phyloP scores from a whole-genome alignment of 768 basidiomycete species.

The Termitomyces sp. region DNA sequence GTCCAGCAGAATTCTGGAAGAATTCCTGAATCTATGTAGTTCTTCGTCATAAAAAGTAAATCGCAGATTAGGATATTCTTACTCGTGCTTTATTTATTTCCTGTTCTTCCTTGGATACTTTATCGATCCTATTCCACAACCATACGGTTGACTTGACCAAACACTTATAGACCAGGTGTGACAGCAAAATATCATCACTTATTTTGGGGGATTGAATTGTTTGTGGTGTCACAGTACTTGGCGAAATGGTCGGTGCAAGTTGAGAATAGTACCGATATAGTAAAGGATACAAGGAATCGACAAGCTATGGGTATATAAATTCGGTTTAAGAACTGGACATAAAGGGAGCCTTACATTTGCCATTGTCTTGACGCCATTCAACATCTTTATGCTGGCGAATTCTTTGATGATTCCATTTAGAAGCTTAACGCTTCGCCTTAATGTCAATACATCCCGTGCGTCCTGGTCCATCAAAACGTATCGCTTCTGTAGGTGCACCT shows the following conservation, averaged over 20 bases:
- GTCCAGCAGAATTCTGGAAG: constrained; percentile 53
- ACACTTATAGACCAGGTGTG: constrained; percentile 72
- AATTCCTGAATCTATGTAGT: constrained; percentile 48
- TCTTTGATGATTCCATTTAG: constrained; percentile 68
- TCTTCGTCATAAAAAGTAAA: background rate
- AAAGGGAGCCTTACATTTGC: constrained; percentile 37
- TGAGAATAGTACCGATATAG: constrained; percentile 59
- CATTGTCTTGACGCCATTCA: constrained; percentile 61
- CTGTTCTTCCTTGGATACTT: constrained; percentile 34
- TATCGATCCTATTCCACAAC: constrained; percentile 57
- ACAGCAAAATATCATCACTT: constrained; percentile 40
- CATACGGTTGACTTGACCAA: constrained; percentile 65
- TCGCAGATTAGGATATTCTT: constrained; percentile 14
- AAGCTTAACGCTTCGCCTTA: constrained; percentile 59
- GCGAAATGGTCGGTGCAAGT: constrained; percentile 36
- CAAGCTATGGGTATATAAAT: constrained; percentile 28
- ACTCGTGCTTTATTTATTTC: constrained; percentile 50
- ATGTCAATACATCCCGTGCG: constrained; percentile 36
- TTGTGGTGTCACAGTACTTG: constrained; percentile 31
- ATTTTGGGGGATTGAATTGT: constrained; percentile 35
- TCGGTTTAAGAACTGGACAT: background rate
- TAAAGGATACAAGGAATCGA: constrained; percentile 44
- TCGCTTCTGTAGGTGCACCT: constrained; percentile 44
- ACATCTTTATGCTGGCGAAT: constrained; percentile 65
- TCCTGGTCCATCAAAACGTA: constrained; percentile 37